Evolutionary conservation across 495 filamentous ascomycete genomes (phyloP).

Genomic region (Halenospora varia): DNA sequence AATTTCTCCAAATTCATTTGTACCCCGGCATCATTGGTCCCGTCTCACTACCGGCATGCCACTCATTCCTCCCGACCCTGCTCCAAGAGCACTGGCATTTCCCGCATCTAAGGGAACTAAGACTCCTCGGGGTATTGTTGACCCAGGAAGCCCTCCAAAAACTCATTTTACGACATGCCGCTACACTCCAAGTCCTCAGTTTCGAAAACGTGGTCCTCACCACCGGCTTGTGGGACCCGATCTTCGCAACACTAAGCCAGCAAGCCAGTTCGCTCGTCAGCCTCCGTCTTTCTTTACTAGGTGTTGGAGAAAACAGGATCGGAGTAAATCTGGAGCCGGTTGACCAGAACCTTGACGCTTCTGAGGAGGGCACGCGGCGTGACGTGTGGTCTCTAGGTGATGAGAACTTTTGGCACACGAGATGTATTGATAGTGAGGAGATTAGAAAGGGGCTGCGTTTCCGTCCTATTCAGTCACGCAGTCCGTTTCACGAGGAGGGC

Average conservation of each 20-base stretch:
- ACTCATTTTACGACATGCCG: background rate
- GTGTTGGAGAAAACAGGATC: background rate
- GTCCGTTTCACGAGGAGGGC: background rate
- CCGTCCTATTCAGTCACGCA: background rate
- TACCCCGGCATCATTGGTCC: background rate
- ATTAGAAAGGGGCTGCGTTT: background rate
- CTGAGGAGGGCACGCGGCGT: background rate
- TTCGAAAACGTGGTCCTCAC: background rate
- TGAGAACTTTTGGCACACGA: background rate
- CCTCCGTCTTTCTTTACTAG: background rate
- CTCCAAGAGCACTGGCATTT: background rate
- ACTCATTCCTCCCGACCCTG: background rate
- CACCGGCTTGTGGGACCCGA: background rate
- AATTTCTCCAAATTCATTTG: background rate
- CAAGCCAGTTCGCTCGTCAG: background rate
- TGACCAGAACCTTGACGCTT: background rate
- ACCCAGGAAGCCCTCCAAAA: background rate
- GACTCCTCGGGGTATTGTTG: background rate
- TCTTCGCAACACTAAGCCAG: background rate
- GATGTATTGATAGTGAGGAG: background rate
- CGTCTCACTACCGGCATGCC: background rate
- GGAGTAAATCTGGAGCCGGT: background rate
- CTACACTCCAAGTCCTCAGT: background rate
- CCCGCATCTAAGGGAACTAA: background rate
- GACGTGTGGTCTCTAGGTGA: background rate